These are phyloP conservation scores for Aureobasidium leucospermi DNA, from an alignment of 2,329 filamentous ascomycete genomes.

Conservation along the genomic window DNA sequence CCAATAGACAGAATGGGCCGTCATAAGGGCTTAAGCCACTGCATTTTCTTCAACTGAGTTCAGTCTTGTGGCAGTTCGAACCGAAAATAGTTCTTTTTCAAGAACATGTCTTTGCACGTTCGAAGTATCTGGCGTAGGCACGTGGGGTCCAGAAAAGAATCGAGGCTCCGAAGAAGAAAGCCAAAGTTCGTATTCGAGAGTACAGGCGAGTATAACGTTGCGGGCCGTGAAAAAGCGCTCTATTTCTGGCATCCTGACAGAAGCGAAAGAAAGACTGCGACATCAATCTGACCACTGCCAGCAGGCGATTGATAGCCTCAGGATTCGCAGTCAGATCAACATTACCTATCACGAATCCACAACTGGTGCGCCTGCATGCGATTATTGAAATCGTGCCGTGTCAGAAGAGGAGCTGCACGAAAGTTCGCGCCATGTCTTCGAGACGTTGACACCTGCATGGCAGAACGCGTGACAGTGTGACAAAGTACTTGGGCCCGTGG, in stretches of 20 bases:
- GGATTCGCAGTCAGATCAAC: not conserved
- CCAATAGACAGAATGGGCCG: not conserved
- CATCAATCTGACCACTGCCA: not conserved
- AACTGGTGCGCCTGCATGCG: constrained; percentile 2
- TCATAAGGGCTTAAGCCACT: not conserved
- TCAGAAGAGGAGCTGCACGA: not conserved
- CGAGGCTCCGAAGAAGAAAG: constrained; percentile 4
- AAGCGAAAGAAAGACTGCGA: not conserved
- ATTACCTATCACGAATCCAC: not conserved
- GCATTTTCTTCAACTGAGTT: not conserved
- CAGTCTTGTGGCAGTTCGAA: not conserved
- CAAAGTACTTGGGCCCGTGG: not conserved
- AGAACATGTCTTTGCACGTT: not conserved
- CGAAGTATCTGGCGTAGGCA: not conserved
- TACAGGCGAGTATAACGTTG: not conserved
- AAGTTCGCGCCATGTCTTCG: not conserved
- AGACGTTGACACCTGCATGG: not conserved
- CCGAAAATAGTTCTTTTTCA: not conserved
- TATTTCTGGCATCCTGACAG: not conserved
- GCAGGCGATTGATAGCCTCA: not conserved
- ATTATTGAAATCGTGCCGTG: not conserved
- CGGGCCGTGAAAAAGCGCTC: not conserved
- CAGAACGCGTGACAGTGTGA: too few species aligned
- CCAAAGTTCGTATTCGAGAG: not conserved
- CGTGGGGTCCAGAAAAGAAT: not conserved